Evolutionary conservation across 257 asterid species (phyloP).

Genomic region (Penstemon newberryi): DNA sequence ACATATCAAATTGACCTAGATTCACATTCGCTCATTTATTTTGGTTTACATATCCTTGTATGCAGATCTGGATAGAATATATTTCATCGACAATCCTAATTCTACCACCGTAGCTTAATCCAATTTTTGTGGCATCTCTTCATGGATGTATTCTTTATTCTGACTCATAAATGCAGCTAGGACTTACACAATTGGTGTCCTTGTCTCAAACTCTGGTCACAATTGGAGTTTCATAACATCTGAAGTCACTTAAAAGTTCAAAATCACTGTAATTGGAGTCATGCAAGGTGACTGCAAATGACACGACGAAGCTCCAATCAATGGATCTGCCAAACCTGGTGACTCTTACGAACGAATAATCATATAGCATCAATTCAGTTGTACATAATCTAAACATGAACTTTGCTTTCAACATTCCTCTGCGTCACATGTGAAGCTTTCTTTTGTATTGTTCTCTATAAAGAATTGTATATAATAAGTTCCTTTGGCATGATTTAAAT

Average conservation of each 20-base stretch:
- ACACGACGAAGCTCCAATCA: constrained; percentile 69
- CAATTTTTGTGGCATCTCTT: no score
- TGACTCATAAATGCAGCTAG: constrained; percentile 47
- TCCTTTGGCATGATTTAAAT: constrained; percentile 50
- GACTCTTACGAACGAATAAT: constrained; percentile 75
- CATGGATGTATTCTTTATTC: no score
- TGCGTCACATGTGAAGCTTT: constrained; percentile 51
- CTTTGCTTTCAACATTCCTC: constrained; percentile 6
- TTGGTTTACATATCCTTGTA: no score
- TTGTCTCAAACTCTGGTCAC: constrained; percentile 77
- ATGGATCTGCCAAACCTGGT: constrained; percentile 77
- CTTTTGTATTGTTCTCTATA: constrained; percentile 37
- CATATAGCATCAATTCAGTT: constrained; percentile 27
- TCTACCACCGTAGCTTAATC: no score
- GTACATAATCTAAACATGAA: constrained; percentile 42
- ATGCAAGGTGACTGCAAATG: constrained; percentile 81
- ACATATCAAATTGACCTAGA: no score
- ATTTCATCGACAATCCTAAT: no score
- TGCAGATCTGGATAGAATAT: no score
- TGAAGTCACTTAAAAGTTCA: constrained; percentile 71
- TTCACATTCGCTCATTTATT: no score
- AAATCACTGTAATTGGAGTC: constrained; percentile 83
- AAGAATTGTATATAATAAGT: no score
- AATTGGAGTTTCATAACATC: constrained; percentile 64
- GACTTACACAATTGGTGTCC: constrained; percentile 71